Evolutionary conservation across 192 early-diverging fungal genomes (phyloP).

Genomic region (Spinellus fusiger): DNA sequence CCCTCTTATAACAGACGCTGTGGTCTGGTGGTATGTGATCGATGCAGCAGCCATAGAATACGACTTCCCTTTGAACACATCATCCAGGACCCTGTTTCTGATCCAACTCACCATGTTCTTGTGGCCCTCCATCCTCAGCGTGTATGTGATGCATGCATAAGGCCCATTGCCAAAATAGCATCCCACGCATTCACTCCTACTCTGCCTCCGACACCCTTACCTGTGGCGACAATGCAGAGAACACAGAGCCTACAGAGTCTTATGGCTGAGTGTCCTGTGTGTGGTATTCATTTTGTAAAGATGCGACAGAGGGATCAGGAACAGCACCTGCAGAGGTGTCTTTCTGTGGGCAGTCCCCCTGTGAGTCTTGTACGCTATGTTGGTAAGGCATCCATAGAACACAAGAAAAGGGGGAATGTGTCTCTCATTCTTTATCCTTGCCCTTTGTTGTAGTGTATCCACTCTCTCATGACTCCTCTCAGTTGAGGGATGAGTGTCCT

Average conservation of each 20-base stretch:
- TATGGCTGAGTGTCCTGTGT: conserved; percentile 74
- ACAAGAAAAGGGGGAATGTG: background rate
- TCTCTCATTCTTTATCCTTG: background rate
- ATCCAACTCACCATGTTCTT: conserved; percentile 9
- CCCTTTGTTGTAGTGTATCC: conserved; percentile 35
- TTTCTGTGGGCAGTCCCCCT: conserved; percentile 40
- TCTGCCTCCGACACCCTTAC: background rate
- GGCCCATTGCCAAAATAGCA: conserved; percentile 6
- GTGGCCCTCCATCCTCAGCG: conserved; percentile 16
- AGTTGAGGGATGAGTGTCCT: conserved; percentile 72
- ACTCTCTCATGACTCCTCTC: conserved; percentile 46
- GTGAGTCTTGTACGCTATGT: conserved; percentile 58
- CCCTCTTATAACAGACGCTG: conserved; percentile 53
- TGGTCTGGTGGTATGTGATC: conserved; percentile 78
- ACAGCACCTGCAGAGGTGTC: conserved; percentile 57
- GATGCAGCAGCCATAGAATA: conserved; percentile 59
- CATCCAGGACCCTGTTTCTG: conserved; percentile 35
- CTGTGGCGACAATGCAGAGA: background rate
- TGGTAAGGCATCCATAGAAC: conserved; percentile 34
- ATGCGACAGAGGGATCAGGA: conserved; percentile 40
- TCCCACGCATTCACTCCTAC: background rate
- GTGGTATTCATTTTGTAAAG: conserved; percentile 36
- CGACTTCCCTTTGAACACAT: conserved; percentile 43
- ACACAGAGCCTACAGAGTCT: conserved; percentile 45
- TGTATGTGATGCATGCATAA: conserved; percentile 18